Evolutionary conservation across 257 asterid species (phyloP).

Genomic region (Capsicum chinense): DNA sequence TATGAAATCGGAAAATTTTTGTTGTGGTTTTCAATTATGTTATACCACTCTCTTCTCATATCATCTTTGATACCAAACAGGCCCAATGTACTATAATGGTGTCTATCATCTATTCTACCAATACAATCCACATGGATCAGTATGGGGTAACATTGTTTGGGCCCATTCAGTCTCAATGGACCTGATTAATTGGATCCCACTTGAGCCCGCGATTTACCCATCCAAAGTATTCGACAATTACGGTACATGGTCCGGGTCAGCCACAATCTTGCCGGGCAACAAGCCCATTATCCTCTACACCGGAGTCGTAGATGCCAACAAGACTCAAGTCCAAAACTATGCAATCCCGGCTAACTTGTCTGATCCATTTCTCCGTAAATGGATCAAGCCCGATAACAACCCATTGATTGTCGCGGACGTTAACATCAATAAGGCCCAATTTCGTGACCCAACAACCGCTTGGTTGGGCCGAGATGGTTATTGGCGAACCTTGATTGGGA

Average conservation of each 20-base stretch:
- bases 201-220: slow-evolving; percentile 46
- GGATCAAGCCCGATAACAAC: slow-evolving; percentile 58
- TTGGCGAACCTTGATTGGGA: slow-evolving; percentile 48
- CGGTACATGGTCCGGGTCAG: slow-evolving; percentile 64
- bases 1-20: too few species aligned
- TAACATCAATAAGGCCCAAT: slow-evolving; percentile 40
- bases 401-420: slow-evolving; percentile 41
- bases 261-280: slow-evolving; percentile 45
- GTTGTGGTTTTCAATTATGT: too few species aligned
- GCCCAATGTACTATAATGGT: slow-evolving; percentile 57
- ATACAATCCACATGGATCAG: slow-evolving; percentile 52
- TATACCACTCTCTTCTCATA: neutral
- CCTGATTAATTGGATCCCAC: slow-evolving; percentile 50
- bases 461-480: slow-evolving; percentile 53
- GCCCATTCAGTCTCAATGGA: slow-evolving; percentile 58
- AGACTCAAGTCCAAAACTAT: slow-evolving; percentile 55
- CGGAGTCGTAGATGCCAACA: slow-evolving; percentile 41
- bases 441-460: slow-evolving; percentile 64
- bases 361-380: slow-evolving; percentile 50
- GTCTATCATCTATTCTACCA: slow-evolving; percentile 58
- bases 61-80: slow-evolving; percentile 21
- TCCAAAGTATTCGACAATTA: slow-evolving; percentile 47
- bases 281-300: slow-evolving; percentile 55
- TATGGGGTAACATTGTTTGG: slow-evolving; percentile 58
- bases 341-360: slow-evolving; percentile 48